Percentiles rank a stretch among this genome's conserved stretches.
These are phyloP conservation scores for Coemansia nantahalensis DNA, from an alignment of 192 early-diverging fungal genomes.

Conservation along the genomic window DNA sequence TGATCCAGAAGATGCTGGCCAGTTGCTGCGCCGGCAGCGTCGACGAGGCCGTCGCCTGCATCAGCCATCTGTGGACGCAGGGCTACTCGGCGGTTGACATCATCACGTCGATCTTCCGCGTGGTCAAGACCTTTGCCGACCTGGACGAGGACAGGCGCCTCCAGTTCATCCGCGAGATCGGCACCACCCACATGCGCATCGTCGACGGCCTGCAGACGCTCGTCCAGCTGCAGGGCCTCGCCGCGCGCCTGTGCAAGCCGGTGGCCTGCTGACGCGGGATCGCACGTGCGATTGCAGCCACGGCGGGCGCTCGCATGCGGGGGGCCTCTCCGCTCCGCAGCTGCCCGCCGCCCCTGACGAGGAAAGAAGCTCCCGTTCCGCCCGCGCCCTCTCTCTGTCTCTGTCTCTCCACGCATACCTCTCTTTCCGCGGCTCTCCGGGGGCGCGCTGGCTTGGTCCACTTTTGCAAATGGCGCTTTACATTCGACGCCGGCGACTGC, in stretches of 20 bases:
- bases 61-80: slow-evolving; percentile 72
- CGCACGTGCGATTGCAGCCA: no score
- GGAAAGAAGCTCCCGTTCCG: no score
- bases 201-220: slow-evolving; percentile 82
- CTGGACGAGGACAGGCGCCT: slow-evolving; percentile 82
- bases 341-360: no score
- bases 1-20: slow-evolving; percentile 72
- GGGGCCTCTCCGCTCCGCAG: no score
- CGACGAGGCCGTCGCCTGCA: slow-evolving; percentile 64
- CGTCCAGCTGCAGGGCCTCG: slow-evolving; percentile 84
- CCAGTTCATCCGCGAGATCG: slow-evolving; percentile 91
- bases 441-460: no score
- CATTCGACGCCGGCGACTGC: no score
- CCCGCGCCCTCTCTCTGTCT: no score
- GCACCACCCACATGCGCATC: slow-evolving; percentile 86
- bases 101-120: slow-evolving; percentile 87
- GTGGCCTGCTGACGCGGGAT: neutral
- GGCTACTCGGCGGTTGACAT: slow-evolving; percentile 92
- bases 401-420: no score
- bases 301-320: no score
- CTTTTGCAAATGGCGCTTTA: no score
- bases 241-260: slow-evolving; percentile 60
- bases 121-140: slow-evolving; percentile 72
- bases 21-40: slow-evolving; percentile 67
- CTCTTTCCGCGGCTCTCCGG: no score